Conservation (phyloP, 1,284 basidiomycete species). For the Pseudozyma sp. region DNA sequence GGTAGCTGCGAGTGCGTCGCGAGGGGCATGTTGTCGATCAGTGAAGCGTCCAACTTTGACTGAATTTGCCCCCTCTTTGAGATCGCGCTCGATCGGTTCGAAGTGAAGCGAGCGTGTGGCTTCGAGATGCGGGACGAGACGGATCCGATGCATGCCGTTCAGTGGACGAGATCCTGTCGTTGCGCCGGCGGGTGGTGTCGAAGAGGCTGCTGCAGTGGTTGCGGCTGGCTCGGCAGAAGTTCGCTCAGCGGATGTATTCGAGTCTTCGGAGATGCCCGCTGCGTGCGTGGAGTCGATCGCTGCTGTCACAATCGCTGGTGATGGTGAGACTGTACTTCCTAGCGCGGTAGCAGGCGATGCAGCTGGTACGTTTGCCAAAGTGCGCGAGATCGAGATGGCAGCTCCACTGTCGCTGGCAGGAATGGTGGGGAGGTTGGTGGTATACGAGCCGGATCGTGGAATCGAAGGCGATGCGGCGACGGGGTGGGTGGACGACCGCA, state of each 20-base stretch:
- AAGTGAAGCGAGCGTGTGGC: constrained; percentile 88
- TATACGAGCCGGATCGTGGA: constrained; percentile 28
- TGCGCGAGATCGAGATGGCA: constrained; percentile 15
- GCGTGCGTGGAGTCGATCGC: not conserved
- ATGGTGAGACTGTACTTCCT: constrained; percentile 4
- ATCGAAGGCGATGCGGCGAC: constrained; percentile 12
- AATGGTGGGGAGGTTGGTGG: not conserved
- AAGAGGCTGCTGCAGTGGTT: constrained; percentile 8
- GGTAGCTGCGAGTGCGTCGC: constrained; percentile 18
- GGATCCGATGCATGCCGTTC: constrained; percentile 72
- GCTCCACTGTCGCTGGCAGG: constrained; percentile 13
- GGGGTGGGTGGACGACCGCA: constrained; percentile 11
- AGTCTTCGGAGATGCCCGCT: not conserved
- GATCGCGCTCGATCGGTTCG: constrained; percentile 89
- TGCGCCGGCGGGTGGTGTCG: constrained; percentile 4
- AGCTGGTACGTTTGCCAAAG: constrained; percentile 18
- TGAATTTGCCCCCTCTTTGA: constrained; percentile 72
- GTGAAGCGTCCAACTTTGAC: constrained; percentile 93
- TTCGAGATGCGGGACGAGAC: constrained; percentile 94
- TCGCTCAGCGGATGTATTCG: constrained; percentile 10
- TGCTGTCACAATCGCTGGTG: constrained; percentile 8
- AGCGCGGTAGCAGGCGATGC: constrained; percentile 3
- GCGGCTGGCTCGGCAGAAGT: constrained; percentile 13
- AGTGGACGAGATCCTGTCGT: constrained; percentile 34
- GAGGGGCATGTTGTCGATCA: constrained; percentile 71